Percentiles rank a stretch among this genome's conserved stretches.
phyloP scores from a whole-genome alignment of 139 green algal species.

The Asterochloris sp. region DNA sequence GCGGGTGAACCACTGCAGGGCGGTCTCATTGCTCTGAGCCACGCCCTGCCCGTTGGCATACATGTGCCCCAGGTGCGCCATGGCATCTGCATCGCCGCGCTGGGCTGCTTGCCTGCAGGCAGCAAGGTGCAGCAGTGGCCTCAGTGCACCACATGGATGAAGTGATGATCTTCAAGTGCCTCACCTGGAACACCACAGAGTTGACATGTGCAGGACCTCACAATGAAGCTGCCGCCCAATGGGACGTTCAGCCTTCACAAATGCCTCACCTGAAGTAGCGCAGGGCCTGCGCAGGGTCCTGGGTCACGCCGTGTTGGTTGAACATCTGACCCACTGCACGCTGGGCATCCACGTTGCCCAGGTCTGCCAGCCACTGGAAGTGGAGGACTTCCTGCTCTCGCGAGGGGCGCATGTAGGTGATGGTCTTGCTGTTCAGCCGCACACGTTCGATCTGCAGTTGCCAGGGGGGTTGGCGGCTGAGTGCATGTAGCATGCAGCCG shows the following conservation, averaged over 20 bases:
- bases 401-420: constrained; percentile 5
- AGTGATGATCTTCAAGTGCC: too few relatives aligned
- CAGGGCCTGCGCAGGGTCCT: constrained; percentile 55
- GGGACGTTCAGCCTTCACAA: too few relatives aligned
- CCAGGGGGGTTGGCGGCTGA: background rate
- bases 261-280: constrained; percentile 51
- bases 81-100: constrained; percentile 70
- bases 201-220: too few relatives aligned
- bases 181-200: too few relatives aligned
- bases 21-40: constrained; percentile 49
- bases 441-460: constrained; percentile 18
- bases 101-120: constrained; percentile 51
- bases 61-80: constrained; percentile 86
- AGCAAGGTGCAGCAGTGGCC: background rate
- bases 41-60: constrained; percentile 77
- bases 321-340: constrained; percentile 73
- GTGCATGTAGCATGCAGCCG: background rate
- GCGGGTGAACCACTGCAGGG: constrained; percentile 41
- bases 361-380: constrained; percentile 75
- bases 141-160: too few relatives aligned
- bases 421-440: constrained; percentile 14
- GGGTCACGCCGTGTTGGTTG: constrained; percentile 55
- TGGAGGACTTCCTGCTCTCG: constrained; percentile 40
- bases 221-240: too few relatives aligned
- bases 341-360: constrained; percentile 83